Evolutionary conservation across 2,329 filamentous ascomycete genomes (phyloP), one percentile per base, ranked within the genome.

Genomic region (Hansfordia pulvinata): DNA sequence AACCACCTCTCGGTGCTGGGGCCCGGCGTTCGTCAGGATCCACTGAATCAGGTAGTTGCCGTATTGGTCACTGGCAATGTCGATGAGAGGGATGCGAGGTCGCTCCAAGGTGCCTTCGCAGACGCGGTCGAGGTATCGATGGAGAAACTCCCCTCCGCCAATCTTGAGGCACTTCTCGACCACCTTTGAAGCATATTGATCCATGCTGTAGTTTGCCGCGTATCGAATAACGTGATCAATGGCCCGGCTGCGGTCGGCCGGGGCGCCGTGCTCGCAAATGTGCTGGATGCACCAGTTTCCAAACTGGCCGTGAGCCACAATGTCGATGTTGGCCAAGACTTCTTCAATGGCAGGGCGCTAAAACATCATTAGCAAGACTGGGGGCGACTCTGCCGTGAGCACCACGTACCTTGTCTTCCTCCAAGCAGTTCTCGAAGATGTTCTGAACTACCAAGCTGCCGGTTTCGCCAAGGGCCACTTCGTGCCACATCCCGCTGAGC

Each of bases 231-330:
- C 88, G 52, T 96, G 88, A 40, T 98, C 88, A 44, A 94, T 78
- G 23, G 92, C 90, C 39, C 86, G 79, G 54, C 79, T 88, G 42
- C 88, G 86, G 53, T 98, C 92, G 20, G 78, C 76, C 17, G 86
- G 80, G 30, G 79, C 79, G 26, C 92, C 88, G 48, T 98, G 90
- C 53, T 98, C 90, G 54, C 90, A 98, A 42, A 98, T 85, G 55
- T 98, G 90, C 57, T 98, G 90, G 44, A 98, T 96, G 59, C 90
- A 98, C 90, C 90, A 98, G 52, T 98, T 98, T 30, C 90, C 90
- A 48, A 98, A 98, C 50, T 98, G 90, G 15, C 90, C 90, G 50
- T 94, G 88, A 32, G 90, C 82, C 44, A 98, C 85, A 35, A 93
- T 81, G 54, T 98, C 85, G 42, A 98, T 93, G 49, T 90, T 94